Conservation (phyloP, 1,284 basidiomycete species). For the Ceratobasidium sp. region DNA sequence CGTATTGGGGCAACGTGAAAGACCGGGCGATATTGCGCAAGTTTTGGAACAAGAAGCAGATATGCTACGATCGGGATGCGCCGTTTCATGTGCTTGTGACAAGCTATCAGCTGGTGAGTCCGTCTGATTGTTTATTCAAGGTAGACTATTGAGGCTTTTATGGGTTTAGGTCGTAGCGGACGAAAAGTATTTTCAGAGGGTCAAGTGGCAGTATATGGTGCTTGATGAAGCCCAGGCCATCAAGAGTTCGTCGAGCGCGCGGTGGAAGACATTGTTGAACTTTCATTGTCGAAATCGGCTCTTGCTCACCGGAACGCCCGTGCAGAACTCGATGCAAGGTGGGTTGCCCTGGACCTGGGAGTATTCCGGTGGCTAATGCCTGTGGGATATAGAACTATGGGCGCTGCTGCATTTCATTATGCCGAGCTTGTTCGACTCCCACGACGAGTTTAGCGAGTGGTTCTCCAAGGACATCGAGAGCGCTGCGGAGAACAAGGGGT, state of each 20-base stretch:
- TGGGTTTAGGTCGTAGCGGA: slow-evolving; percentile 59
- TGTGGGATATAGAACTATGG: slow-evolving; percentile 84
- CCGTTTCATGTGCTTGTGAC: slow-evolving; percentile 98
- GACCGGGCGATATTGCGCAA: slow-evolving; percentile 94
- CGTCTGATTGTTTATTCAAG: slow-evolving; percentile 50
- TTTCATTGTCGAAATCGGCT: slow-evolving; percentile 97
- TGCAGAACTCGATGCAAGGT: slow-evolving; percentile 99
- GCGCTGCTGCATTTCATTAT: slow-evolving; percentile 99
- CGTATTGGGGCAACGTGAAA: slow-evolving; percentile 99
- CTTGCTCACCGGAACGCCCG: slow-evolving; percentile 96
- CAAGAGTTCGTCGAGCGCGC: slow-evolving; percentile 96
- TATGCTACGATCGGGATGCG: slow-evolving; percentile 94
- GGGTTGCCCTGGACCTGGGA: not conserved
- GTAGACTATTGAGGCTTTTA: slow-evolving; percentile 15
- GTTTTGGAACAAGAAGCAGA: slow-evolving; percentile 99
- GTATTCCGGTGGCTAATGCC: slow-evolving; percentile 41
- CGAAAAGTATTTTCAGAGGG: slow-evolving; percentile 96
- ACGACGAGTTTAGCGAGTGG: slow-evolving; percentile 99
- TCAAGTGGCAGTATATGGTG: slow-evolving; percentile 99
- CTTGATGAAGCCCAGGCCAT: slow-evolving; percentile 99
- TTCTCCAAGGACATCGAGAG: slow-evolving; percentile 99
- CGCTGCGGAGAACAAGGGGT: slow-evolving; percentile 87
- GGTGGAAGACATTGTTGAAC: slow-evolving; percentile 97
- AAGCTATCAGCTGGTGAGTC: slow-evolving; percentile 88
- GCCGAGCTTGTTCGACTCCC: slow-evolving; percentile 98